Evolutionary conservation across 1,139 yeast genomes (phyloP).

Genomic region (Lodderomyces theae): DNA sequence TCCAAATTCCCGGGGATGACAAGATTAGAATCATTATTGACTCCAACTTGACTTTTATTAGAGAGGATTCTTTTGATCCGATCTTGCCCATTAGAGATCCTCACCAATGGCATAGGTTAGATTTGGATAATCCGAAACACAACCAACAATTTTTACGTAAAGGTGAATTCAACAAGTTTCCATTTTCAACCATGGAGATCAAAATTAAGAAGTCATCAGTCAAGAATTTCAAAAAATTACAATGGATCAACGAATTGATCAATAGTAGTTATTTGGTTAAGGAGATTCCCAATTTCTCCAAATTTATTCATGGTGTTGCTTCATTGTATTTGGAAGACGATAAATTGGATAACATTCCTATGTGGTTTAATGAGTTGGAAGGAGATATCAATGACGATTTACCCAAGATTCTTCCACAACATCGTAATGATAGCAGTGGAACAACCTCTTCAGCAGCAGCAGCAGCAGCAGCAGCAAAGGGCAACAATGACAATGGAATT

Average conservation of each 20-base stretch:
- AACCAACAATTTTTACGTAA: slow-evolving; percentile 74
- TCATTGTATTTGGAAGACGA: slow-evolving; percentile 86
- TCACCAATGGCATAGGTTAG: slow-evolving; percentile 84
- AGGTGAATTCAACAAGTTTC: slow-evolving; percentile 85
- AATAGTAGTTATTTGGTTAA: slow-evolving; percentile 73
- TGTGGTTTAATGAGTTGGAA: slow-evolving; percentile 93
- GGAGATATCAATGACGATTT: slow-evolving; percentile 40
- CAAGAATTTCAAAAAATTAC: slow-evolving; percentile 40
- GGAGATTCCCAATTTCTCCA: slow-evolving; percentile 87
- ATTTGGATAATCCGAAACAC: slow-evolving; percentile 72
- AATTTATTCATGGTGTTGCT: slow-evolving; percentile 89
- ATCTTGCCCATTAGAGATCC: slow-evolving; percentile 91
- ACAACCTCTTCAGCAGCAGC: no score
- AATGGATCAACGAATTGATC: slow-evolving; percentile 87
- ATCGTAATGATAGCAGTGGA: no score
- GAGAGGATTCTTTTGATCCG: slow-evolving; percentile 86
- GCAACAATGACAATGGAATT: slow-evolving; percentile 10
- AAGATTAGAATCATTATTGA: slow-evolving; percentile 86
- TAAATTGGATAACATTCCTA: slow-evolving; percentile 83
- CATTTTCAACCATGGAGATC: slow-evolving; percentile 89
- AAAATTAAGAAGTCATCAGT: slow-evolving; percentile 59
- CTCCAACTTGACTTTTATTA: slow-evolving; percentile 78
- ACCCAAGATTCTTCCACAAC: slow-evolving; percentile 21
- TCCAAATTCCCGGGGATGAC: slow-evolving; percentile 97
- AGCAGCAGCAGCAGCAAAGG: slow-evolving; percentile 8